phyloP scores from a whole-genome alignment of 1,139 yeast genomes.

The Kluyveromyces marxianus region DNA sequence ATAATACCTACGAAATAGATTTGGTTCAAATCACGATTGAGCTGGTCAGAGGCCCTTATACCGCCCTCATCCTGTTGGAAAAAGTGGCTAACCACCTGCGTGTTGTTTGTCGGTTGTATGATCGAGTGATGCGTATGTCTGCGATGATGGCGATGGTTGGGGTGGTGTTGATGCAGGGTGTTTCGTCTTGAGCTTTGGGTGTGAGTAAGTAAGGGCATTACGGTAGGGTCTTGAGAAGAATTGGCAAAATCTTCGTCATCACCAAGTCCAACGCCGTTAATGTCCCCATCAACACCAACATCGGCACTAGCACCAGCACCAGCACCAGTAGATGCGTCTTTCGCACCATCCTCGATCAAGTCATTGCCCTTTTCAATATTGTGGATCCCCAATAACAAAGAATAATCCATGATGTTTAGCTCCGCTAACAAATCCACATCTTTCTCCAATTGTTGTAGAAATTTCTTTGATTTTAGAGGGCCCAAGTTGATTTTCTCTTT shows the following conservation, averaged over 20 bases:
- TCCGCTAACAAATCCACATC: slow-evolving; percentile 70
- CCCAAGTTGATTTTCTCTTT: slow-evolving; percentile 63
- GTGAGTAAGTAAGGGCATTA: slow-evolving; percentile 37
- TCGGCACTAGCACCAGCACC: no score
- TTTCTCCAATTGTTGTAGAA: slow-evolving; percentile 60
- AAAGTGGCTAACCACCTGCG: slow-evolving; percentile 32
- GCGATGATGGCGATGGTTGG: neutral
- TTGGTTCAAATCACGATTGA: slow-evolving; percentile 55
- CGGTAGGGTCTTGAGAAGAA: slow-evolving; percentile 17
- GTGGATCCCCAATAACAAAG: slow-evolving; percentile 80
- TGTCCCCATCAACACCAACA: slow-evolving; percentile 32
- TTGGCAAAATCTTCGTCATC: slow-evolving; percentile 22
- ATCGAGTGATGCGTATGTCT: slow-evolving; percentile 4
- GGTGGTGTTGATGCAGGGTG: neutral
- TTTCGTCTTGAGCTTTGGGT: slow-evolving; percentile 27
- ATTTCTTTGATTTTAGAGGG: slow-evolving; percentile 50
- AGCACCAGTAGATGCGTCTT: slow-evolving; percentile 9
- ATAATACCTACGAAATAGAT: slow-evolving; percentile 90
- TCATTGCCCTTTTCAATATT: slow-evolving; percentile 37
- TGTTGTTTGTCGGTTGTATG: slow-evolving; percentile 5
- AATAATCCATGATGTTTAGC: slow-evolving; percentile 91
- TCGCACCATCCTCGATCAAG: slow-evolving; percentile 22
- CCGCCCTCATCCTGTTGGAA: slow-evolving; percentile 88
- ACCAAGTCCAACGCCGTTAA: slow-evolving; percentile 10
- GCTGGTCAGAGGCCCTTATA: slow-evolving; percentile 61